Evolutionary conservation across 2,329 filamentous ascomycete genomes (phyloP).

Genomic region (Endothia cerciana): DNA sequence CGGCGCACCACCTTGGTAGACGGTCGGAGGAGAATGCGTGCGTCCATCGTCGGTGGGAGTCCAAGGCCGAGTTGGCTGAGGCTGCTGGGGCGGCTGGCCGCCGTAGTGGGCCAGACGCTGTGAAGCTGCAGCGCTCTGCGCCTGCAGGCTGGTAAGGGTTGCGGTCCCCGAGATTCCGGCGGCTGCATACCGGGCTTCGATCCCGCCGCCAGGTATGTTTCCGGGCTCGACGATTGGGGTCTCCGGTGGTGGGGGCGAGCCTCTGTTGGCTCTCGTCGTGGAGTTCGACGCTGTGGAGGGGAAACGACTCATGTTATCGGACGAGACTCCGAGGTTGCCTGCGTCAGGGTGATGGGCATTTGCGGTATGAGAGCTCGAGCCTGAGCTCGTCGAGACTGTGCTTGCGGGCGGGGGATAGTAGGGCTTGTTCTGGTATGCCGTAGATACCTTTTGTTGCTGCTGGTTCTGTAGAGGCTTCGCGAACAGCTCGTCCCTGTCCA

Average conservation of each 20-base stretch:
- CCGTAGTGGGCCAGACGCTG: slow-evolving; percentile 82
- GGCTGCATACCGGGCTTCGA: slow-evolving; percentile 89
- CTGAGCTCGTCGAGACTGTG: slow-evolving; percentile 37
- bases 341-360: slow-evolving; percentile 28
- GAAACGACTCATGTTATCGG: slow-evolving; percentile 63
- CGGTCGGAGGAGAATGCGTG: slow-evolving; percentile 85
- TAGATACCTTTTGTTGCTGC: slow-evolving; percentile 47
- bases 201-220: slow-evolving; percentile 73
- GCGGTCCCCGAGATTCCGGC: slow-evolving; percentile 86
- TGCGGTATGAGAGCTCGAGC: slow-evolving; percentile 21
- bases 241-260: slow-evolving; percentile 92
- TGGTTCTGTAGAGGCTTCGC: slow-evolving; percentile 62
- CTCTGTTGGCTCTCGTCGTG: slow-evolving; percentile 87
- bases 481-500: slow-evolving; percentile 79
- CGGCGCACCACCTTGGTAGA: slow-evolving; percentile 84
- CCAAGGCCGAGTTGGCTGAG: slow-evolving; percentile 71
- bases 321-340: slow-evolving; percentile 44
- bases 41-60: slow-evolving; percentile 89
- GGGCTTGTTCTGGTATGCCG: slow-evolving; percentile 57
- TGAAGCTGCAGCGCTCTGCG: slow-evolving; percentile 76
- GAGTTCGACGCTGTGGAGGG: slow-evolving; percentile 89
- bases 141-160: slow-evolving; percentile 74
- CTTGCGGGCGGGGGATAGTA: slow-evolving; percentile 63
- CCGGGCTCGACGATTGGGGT: slow-evolving; percentile 80
- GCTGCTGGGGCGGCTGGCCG: slow-evolving; percentile 50